Evolutionary conservation across 768 basidiomycete species (phyloP), one percentile per base, ranked within the genome.

Genomic region (Pisolithus marmoratus): DNA sequence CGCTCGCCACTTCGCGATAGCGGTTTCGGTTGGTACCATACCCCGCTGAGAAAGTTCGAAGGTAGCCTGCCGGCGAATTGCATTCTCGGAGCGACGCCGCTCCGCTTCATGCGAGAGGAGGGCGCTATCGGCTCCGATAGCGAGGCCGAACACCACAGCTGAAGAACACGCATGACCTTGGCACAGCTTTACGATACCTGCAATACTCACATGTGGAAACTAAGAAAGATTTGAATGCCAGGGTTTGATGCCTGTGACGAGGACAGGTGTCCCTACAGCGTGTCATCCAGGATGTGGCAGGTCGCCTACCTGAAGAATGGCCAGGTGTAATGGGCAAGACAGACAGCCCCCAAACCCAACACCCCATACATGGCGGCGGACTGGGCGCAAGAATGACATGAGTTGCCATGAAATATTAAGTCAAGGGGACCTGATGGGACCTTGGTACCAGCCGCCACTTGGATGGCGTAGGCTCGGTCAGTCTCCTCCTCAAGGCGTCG

Each of bases 221-320:
- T 5, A 93, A 69, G 64, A 90, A 93, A 1, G 77, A 81, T 66
- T 94, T 94, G 74, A 91, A 82, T 3, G 87, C 80, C 19, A 90
- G 74, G 0, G 88, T 87, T 66, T 91, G 90, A 20, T 85, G 82
- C 56, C 90, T 91, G 55, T 45, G 51, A 50, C 31, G 26, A 53
- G 23, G 51, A 50, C 31, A 23, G 52, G 23, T 29, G 22, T 43
- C 24, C 26, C 23, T n/a, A 34, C 43, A 36, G 22, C 38, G 36
- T 24, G 4, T 27, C 40, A 24, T 58, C 42, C 29, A 50, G 50
- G 34, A 23, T 38, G 45, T 34, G 26, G 37, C 43, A 41, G 15
- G 46, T 26, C 9, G 57, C 75, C 58, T 54, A 87, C 87, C 83
- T 76, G 66, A 90, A 90, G 29, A 72, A 58, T 29, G 87, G 86